Evolutionary conservation across 192 early-diverging fungal species (phyloP), one percentile per base, ranked within the genome.

Genomic region (Thamnidium elegans): DNA sequence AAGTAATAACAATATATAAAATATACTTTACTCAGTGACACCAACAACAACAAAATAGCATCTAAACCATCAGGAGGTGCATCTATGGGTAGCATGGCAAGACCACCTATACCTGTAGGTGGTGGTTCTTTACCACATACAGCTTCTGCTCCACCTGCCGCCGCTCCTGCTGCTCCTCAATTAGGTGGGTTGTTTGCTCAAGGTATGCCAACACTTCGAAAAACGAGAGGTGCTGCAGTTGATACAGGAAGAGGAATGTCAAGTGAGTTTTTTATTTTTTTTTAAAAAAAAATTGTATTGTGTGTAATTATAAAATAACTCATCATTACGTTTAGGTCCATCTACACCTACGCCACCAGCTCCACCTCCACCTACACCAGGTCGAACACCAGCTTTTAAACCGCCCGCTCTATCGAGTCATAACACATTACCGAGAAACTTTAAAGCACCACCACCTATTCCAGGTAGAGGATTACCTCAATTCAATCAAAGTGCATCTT

Each of bases 171-270:
- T 8, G 62, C 66, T 45, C 66, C 66, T 7, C 62, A 58, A 51
- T 55, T 76, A 14, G 74, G 69, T 7, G 74, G 74, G 3, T 30
- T 76, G 3, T 76, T 76, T 68, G 69, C 74, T 50, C 46, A 78
- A 19, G 90, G 86, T 15, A 84, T 89, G 78, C 90, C 90, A 5
- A 88, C 69, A 0, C 50, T 76, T 1, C 55, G 66, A 61, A 76
- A 76, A 19, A 71, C 74, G 26, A 59, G 17, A 50, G 72, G 72
- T 11, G 43, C 64, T 4, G 65, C 60, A 54, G 21, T 73, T 26
- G 47, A 62, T 10, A 68, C 66, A 6, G 66, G 70, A 15, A 58
- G 69, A 55, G 34, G 45, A 61, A 30, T 34, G 4, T 39, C 42
- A 26, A 32, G n/a, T 15, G 19, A 39, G 36, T 39, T 48, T n/a